These are phyloP conservation scores for Colletotrichum lupini DNA, from an alignment of 2,329 filamentous ascomycete species.

Conservation along the genomic window DNA sequence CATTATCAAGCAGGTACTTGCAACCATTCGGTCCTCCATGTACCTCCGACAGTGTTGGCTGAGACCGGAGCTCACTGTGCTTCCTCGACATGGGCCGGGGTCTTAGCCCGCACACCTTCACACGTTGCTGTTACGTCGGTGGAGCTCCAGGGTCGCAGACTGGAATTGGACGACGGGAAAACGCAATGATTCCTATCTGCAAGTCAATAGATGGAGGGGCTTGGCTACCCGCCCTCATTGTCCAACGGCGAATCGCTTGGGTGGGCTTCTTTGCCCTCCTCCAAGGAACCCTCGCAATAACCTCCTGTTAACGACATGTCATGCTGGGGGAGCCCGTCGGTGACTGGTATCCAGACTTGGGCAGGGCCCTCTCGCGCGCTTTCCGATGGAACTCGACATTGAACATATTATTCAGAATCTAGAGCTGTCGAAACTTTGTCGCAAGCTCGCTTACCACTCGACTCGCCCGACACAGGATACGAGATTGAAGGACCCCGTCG, in stretches of 20 bases:
- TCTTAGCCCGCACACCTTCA: slow-evolving; percentile 27
- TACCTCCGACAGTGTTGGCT: slow-evolving; percentile 30
- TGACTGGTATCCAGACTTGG: background rate
- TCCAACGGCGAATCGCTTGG: slow-evolving; percentile 31
- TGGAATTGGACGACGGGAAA: slow-evolving; percentile 27
- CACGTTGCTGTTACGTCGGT: slow-evolving; percentile 37
- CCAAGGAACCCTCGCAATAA: slow-evolving; percentile 26
- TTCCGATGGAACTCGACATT: slow-evolving; percentile 22
- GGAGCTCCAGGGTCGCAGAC: slow-evolving; percentile 28
- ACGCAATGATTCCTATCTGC: slow-evolving; percentile 35
- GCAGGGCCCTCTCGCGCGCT: slow-evolving; percentile 24
- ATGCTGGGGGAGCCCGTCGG: slow-evolving; percentile 28
- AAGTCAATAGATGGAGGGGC: slow-evolving; percentile 31
- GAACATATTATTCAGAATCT: slow-evolving; percentile 1
- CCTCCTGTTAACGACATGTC: slow-evolving; percentile 34
- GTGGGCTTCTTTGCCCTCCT: slow-evolving; percentile 27
- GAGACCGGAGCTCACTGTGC: slow-evolving; percentile 13
- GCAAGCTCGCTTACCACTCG: slow-evolving; percentile 16
- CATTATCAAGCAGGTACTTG: slow-evolving; percentile 7
- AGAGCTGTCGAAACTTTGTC: slow-evolving; percentile 21
- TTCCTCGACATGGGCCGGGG: slow-evolving; percentile 10
- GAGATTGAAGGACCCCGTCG: slow-evolving; percentile 9
- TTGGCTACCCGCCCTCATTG: slow-evolving; percentile 29
- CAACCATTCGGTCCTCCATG: background rate
- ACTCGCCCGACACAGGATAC: background rate